Percentiles rank a stretch among this genome's conserved stretches.
phyloP scores from a whole-genome alignment of 2,329 filamentous ascomycete species.

The Fusarium sp. region DNA sequence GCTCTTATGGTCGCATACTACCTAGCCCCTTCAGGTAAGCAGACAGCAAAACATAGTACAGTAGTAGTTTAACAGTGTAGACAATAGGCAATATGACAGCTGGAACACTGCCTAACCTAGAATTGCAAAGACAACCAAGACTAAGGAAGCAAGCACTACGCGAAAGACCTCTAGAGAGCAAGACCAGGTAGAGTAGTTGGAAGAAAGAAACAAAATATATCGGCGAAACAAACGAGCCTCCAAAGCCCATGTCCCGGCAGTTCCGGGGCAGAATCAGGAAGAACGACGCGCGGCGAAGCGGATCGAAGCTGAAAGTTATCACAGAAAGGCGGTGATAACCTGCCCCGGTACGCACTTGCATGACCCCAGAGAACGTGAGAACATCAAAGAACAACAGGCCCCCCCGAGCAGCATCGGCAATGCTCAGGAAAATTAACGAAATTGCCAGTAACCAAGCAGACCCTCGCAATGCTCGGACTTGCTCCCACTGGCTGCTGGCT shows the following conservation, averaged over 20 bases:
- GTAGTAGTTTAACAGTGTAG: neutral
- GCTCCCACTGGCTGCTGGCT: constrained; percentile 27
- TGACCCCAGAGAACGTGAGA: constrained; percentile 21
- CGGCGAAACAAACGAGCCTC: neutral
- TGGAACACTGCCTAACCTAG: neutral
- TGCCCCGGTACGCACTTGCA: constrained; percentile 11
- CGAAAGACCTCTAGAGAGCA: neutral
- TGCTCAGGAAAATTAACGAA: neutral
- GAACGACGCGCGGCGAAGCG: constrained; percentile 2
- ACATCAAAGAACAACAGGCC: constrained; percentile 17
- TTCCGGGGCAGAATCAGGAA: neutral
- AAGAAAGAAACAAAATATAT: neutral
- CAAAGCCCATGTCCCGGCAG: neutral
- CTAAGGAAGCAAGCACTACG: too few relatives aligned
- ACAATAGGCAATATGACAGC: neutral
- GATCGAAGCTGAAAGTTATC: constrained; percentile 6
- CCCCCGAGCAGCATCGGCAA: constrained; percentile 12
- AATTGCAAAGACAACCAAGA: neutral
- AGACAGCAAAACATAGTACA: neutral
- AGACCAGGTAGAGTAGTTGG: neutral
- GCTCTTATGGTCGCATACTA: neutral
- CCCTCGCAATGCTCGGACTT: constrained; percentile 18
- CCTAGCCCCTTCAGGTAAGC: constrained; percentile 1
- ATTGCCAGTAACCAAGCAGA: constrained; percentile 18
- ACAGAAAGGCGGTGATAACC: constrained; percentile 25